Evolutionary conservation across 768 basidiomycete species (phyloP).

Genomic region (Boletus rubescentipes): DNA sequence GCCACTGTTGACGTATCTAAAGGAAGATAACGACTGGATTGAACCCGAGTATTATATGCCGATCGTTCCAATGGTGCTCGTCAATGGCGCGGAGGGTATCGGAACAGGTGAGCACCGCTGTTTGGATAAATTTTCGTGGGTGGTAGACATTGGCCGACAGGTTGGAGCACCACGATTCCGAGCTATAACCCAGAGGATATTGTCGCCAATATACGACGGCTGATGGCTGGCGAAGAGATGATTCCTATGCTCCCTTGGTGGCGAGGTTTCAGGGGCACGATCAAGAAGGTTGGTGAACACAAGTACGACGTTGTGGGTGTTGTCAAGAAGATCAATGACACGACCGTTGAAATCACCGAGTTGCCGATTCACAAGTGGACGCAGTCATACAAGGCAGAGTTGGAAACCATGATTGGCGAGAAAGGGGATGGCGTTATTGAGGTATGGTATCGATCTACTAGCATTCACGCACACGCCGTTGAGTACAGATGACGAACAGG

Average conservation of each 20-base stretch:
- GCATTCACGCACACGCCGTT: background rate
- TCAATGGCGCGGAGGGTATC: constrained; percentile 97
- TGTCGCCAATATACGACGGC: constrained; percentile 78
- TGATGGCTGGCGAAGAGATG: constrained; percentile 84
- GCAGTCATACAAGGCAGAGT: constrained; percentile 83
- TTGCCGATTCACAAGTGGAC: constrained; percentile 97
- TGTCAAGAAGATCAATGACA: constrained; percentile 73
- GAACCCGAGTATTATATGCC: constrained; percentile 97
- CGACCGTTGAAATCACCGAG: constrained; percentile 94
- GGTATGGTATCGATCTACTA: constrained; percentile 38
- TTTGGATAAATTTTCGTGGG: background rate
- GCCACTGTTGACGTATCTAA: constrained; percentile 75
- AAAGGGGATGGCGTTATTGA: constrained; percentile 83
- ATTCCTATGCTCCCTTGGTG: constrained; percentile 95
- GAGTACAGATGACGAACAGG: constrained; percentile 46
- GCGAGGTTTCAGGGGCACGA: constrained; percentile 89
- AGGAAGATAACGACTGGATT: constrained; percentile 81
- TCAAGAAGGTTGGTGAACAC: constrained; percentile 78
- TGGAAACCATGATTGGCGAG: constrained; percentile 87
- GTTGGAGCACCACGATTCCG: constrained; percentile 94
- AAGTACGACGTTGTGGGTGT: constrained; percentile 83
- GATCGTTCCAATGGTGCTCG: constrained; percentile 78
- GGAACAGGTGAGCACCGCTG: constrained; percentile 72
- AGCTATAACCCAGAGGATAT: constrained; percentile 92
- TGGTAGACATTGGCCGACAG: constrained; percentile 36